Evolutionary conservation across 2,329 filamentous ascomycete genomes (phyloP).

Genomic region (Botryotinia globosa): DNA sequence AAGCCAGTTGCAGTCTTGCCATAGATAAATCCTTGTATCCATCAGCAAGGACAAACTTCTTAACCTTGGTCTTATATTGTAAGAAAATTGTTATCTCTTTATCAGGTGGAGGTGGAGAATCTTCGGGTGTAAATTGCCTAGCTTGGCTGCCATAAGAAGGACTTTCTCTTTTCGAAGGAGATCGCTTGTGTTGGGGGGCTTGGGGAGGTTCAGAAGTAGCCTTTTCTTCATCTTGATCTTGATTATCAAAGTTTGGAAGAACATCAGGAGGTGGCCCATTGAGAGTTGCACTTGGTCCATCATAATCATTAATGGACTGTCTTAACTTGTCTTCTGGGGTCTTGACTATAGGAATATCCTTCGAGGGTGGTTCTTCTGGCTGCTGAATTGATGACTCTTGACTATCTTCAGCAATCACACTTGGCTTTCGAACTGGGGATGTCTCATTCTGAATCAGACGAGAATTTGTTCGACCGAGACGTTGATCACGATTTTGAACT

Average conservation of each 20-base stretch:
- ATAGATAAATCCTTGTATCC: conserved; percentile 82
- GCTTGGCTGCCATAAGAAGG: conserved; percentile 40
- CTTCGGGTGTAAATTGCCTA: conserved; percentile 56
- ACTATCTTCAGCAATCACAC: conserved; percentile 58
- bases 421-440: conserved; percentile 59
- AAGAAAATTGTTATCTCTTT: conserved; percentile 93
- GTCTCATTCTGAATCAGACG: conserved; percentile 52
- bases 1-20: conserved; percentile 85
- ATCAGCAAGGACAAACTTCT: conserved; percentile 87
- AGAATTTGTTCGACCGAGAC: conserved; percentile 46
- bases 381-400: conserved; percentile 36
- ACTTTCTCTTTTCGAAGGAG: conserved; percentile 17
- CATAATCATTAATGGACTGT: conserved; percentile 28
- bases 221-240: conserved; percentile 22
- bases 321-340: conserved; percentile 63
- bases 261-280: conserved; percentile 55
- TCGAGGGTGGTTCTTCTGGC: conserved; percentile 39
- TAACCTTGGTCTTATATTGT: conserved; percentile 95
- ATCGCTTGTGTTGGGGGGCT: conserved; percentile 24
- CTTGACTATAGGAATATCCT: conserved; percentile 40
- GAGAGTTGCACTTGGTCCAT: conserved; percentile 54
- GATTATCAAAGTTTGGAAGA: conserved; percentile 40
- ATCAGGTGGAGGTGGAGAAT: conserved; percentile 64
- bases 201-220: conserved; percentile 23
- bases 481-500: conserved; percentile 57